Base-by-base conservation (phyloP, 805 yeast species). In the Saturnispora mendoncae region DNA sequence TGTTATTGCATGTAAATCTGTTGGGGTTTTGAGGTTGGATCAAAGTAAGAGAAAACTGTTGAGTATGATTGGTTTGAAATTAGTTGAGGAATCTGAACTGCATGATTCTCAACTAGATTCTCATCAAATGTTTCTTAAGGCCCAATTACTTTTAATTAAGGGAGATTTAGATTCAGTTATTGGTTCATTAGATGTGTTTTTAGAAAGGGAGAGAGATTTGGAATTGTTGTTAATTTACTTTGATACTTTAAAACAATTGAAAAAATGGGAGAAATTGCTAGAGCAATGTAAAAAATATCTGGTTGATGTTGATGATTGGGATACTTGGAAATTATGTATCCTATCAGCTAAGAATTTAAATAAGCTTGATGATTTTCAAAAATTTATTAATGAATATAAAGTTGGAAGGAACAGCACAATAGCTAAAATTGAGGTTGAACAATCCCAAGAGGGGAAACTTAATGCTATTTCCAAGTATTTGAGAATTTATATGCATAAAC, bases 291-390 rank as follows among this genome's bases (percentile, higher is more conserved):
- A 54, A 4, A 45, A 51, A 4, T 65, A 75, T 12, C 56, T 86
- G 26, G 62, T 68, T 14, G 64, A 61, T 4, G 70, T 82, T 41
- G 86, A 88, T 57, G 95, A 87, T 56, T 88, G 76, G 67, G 72
- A 74, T 43, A 75, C 86, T 29, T 85, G 94, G 84, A 72, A 76
- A 48, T 62, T 66, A 14, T 58, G 72, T 38, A 67, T 75, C 17
- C 61, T 65, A 34, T 62, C 87, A 2, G 67, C 69, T 0, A 51
- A 54, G 15, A 50, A 67, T 20, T 47, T 70, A 18, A 59, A 52
- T 10, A 51, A 58, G 41, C 38, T 60, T 2, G 60, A 59, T 9
- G 68, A 64, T 3, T 57, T 71, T 1, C 12, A 47, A 1, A 33
- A 48, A 2, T 47, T 63, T n/a, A 56, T 73, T 12, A 24, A 46